Base-by-base conservation (phyloP, 2,329 filamentous ascomycete genomes). In the Didymella pomorum region DNA sequence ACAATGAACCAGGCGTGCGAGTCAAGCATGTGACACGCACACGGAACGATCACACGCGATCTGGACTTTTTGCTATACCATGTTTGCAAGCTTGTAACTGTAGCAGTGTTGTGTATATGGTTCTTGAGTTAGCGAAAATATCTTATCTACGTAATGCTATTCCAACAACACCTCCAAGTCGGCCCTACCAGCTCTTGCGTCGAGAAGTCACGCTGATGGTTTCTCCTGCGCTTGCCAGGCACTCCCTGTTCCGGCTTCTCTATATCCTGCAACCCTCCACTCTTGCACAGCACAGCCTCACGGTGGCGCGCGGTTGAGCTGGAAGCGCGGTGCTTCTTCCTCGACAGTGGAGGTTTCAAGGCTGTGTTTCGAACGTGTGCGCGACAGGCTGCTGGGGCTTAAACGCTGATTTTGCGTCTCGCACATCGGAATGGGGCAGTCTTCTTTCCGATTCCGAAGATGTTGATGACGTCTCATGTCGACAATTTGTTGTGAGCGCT, bases 111-210 rank as follows among this genome's bases (percentile, higher is more conserved):
- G 56, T 58, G 56, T 51, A 58, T 50, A 58, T 25, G 44, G 50
- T 47, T 42, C 25, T 54, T 25, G 26, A 58, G 20, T 53, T 54
- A 58, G 56, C 56, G 50, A 54, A 49, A 53, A 18, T 28, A 58
- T 51, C 16, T 46, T 42, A 50, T 50, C 56, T 58, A 58, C 56
- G 2, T 58, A 58, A 58, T 58, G 45, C 39, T 51, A 58, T 53
- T 50, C 31, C 46, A 44, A 33, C 39, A 18, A 31, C 28, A 39
- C 6, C 21, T 29, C n/a, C 12, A 20, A 9, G 0, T 6, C 16
- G 14, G 14, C 3, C 8, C 28, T 21, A 29, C 16, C n/a, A 9
- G 18, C 5, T 4, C 16, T 21, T 10, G 16, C 16, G 14, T 5
- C 29, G 12, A 31, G 14, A 14, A n/a, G 29, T 35, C 5, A 23